Percentiles rank a stretch among this genome's conserved stretches.
These are phyloP conservation scores for Lasiodiplodia theobromae DNA, from an alignment of 2,329 filamentous ascomycete genomes.

Conservation along the genomic window DNA sequence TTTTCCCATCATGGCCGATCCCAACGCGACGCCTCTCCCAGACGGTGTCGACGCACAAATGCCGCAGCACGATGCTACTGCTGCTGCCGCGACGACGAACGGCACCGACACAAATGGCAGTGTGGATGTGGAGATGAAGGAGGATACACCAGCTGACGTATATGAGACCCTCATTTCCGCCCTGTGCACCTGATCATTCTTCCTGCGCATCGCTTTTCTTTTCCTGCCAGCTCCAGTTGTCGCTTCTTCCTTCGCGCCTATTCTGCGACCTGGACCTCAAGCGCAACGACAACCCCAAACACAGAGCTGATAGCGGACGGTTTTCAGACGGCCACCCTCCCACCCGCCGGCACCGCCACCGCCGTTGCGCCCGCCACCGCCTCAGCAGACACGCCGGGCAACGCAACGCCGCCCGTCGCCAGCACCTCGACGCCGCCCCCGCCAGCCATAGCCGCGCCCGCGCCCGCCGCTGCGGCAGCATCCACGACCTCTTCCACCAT, in stretches of 20 bases:
- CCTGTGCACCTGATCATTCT: not conserved
- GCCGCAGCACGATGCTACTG: constrained; percentile 17
- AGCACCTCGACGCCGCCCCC: constrained; percentile 32
- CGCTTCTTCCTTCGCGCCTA: not conserved
- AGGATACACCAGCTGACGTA: constrained; percentile 40
- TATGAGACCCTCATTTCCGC: not conserved
- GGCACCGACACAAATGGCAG: constrained; percentile 33
- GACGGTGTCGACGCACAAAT: constrained; percentile 27
- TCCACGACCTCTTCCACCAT: constrained; percentile 17
- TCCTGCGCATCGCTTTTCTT: not conserved
- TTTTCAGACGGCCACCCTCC: constrained; percentile 2
- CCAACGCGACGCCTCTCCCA: not conserved
- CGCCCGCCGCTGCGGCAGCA: constrained; percentile 10
- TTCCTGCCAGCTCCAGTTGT: not conserved
- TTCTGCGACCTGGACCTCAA: constrained; percentile 16
- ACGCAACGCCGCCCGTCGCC: constrained; percentile 32
- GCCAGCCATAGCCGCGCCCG: constrained; percentile 21
- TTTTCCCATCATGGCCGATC: constrained; percentile 9
- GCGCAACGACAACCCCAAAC: not conserved
- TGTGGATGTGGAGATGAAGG: constrained; percentile 46
- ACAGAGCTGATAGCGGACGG: not conserved
- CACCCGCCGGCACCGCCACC: constrained; percentile 19
- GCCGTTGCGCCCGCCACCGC: constrained; percentile 8
- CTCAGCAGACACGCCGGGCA: constrained; percentile 18
- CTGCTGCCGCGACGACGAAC: constrained; percentile 33